These are phyloP conservation scores for Pseudodiploospora longispora DNA, from an alignment of 2,329 filamentous ascomycete species.

Conservation along the genomic window DNA sequence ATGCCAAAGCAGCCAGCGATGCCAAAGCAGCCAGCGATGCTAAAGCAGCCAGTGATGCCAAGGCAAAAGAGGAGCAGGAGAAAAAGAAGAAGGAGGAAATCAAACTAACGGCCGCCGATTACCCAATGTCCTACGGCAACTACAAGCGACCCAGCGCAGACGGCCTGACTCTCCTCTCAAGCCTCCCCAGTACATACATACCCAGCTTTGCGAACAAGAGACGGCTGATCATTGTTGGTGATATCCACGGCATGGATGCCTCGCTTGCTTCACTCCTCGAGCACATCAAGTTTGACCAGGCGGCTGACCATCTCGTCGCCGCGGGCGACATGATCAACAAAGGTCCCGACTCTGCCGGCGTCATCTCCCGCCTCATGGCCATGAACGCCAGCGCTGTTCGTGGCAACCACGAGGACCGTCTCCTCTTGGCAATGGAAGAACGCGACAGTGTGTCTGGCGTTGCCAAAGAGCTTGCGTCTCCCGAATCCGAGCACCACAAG, in stretches of 20 bases:
- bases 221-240: constrained; percentile 74
- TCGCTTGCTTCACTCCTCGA: constrained; percentile 59
- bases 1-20: too few relatives aligned
- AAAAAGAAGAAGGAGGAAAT: constrained; percentile 5
- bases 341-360: constrained; percentile 72
- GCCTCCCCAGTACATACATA: constrained; percentile 21
- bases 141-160: constrained; percentile 30
- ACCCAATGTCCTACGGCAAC: constrained; percentile 33
- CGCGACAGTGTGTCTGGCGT: constrained; percentile 17
- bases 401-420: constrained; percentile 85
- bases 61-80: not conserved
- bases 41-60: not conserved
- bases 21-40: too few relatives aligned
- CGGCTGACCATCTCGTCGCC: constrained; percentile 63
- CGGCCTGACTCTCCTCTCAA: constrained; percentile 20
- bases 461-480: constrained; percentile 17
- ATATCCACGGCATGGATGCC: constrained; percentile 80
- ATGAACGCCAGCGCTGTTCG: constrained; percentile 74
- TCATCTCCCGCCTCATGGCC: constrained; percentile 66
- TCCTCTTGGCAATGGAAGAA: constrained; percentile 57
- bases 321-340: constrained; percentile 78
- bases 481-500: constrained; percentile 19
- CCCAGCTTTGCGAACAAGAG: constrained; percentile 33
- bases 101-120: constrained; percentile 20
- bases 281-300: constrained; percentile 52